These are phyloP conservation scores for Poa annua DNA, from an alignment of 176 grass and related monocot genomes.

Conservation along the genomic window DNA sequence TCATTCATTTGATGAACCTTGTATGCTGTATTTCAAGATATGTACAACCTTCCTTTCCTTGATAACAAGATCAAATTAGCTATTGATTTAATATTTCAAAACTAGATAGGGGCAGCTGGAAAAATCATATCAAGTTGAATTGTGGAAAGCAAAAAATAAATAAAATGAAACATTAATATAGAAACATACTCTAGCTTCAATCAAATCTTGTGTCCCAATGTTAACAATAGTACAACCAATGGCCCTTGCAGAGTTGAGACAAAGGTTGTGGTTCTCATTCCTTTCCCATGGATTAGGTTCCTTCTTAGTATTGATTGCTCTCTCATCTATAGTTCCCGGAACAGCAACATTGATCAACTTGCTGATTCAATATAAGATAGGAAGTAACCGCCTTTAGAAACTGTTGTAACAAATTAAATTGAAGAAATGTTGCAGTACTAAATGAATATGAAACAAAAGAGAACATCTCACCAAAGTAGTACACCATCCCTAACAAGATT, in stretches of 20 bases:
- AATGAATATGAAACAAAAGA: slow-evolving; percentile 15
- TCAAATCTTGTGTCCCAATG: slow-evolving; percentile 96
- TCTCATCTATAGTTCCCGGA: slow-evolving; percentile 93
- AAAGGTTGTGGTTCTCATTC: slow-evolving; percentile 96
- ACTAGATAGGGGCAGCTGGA: background rate
- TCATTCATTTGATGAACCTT: slow-evolving; percentile 23
- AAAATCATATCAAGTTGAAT: slow-evolving; percentile 5
- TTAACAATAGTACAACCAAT: slow-evolving; percentile 99
- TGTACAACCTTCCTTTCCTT: background rate
- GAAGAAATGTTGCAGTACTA: background rate
- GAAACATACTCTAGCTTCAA: slow-evolving; percentile 89
- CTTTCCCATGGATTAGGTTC: slow-evolving; percentile 92
- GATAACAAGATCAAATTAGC: slow-evolving; percentile 2
- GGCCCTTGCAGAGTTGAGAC: slow-evolving; percentile 97
- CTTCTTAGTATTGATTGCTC: slow-evolving; percentile 95
- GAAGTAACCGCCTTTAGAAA: slow-evolving; percentile 25
- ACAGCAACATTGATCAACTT: slow-evolving; percentile 99
- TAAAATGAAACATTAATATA: slow-evolving; percentile 1
- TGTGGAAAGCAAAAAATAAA: background rate
- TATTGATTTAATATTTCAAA: slow-evolving; percentile 25
- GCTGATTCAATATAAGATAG: slow-evolving; percentile 52
- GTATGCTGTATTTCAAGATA: slow-evolving; percentile 10
- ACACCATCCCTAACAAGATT: slow-evolving; percentile 87
- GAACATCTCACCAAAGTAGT: slow-evolving; percentile 77
- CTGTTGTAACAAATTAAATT: background rate